phyloP scores from a whole-genome alignment of 805 yeast species.

The Kodamaea hsintzibuensis region DNA sequence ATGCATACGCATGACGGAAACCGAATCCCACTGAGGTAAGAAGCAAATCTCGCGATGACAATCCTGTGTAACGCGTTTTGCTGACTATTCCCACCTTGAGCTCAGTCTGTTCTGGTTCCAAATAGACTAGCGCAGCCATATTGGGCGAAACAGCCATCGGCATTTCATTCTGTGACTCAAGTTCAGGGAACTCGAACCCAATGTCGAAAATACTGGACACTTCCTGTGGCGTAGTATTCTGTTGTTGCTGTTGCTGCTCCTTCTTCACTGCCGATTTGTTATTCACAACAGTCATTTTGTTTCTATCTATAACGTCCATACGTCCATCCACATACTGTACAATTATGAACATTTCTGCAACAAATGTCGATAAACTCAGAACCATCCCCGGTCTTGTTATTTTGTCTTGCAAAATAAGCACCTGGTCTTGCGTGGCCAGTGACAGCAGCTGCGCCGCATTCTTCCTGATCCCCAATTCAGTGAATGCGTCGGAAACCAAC shows the following conservation, averaged over 20 bases:
- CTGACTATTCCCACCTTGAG: conserved; percentile 23
- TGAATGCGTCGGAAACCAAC: conserved; percentile 30
- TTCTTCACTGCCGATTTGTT: conserved; percentile 4
- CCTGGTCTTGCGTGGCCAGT: background rate
- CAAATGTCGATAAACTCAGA: conserved; percentile 32
- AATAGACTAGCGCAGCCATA: conserved; percentile 40
- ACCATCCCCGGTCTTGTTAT: conserved; percentile 25
- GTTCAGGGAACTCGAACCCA: conserved; percentile 51
- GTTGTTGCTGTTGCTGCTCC: background rate
- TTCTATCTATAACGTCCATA: conserved; percentile 47
- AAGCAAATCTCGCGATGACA: conserved; percentile 33
- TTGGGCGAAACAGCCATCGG: conserved; percentile 51
- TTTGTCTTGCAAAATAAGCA: conserved; percentile 29
- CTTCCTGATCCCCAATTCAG: conserved; percentile 29
- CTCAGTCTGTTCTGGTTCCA: conserved; percentile 13
- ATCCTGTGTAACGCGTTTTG: conserved; percentile 14
- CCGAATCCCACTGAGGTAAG: conserved; percentile 62
- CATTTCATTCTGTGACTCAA: conserved; percentile 16
- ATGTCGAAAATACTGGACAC: conserved; percentile 50
- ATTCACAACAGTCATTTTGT: conserved; percentile 24
- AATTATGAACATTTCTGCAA: conserved; percentile 42
- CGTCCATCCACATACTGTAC: conserved; percentile 45
- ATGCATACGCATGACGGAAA: conserved; percentile 64
- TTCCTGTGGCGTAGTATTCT: background rate
- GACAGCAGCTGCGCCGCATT: conserved; percentile 6